Conservation (phyloP, 2,329 filamentous ascomycete species). For the Scedosporium dehoogii region DNA sequence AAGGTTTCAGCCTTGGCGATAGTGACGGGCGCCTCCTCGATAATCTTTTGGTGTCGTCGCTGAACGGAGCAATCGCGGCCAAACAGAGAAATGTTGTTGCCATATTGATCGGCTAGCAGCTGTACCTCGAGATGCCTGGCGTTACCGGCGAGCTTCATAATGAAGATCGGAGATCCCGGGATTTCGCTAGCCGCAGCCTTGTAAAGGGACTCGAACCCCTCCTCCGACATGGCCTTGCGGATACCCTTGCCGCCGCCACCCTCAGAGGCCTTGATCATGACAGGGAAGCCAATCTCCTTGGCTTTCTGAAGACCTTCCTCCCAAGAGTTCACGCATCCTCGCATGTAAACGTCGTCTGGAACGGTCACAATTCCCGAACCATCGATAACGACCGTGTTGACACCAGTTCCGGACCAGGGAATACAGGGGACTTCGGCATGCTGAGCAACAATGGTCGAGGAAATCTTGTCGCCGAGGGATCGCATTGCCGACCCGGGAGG, state of each 20-base stretch:
- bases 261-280: slow-evolving; percentile 99
- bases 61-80: slow-evolving; percentile 98
- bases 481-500: slow-evolving; percentile 97
- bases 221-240: slow-evolving; percentile 80
- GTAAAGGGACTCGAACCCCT: slow-evolving; percentile 79
- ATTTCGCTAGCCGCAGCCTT: slow-evolving; percentile 96
- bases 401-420: slow-evolving; percentile 96
- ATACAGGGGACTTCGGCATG: slow-evolving; percentile 95
- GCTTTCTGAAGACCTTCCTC: slow-evolving; percentile 84
- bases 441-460: slow-evolving; percentile 96
- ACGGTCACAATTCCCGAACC: slow-evolving; percentile 85
- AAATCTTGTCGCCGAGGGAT: slow-evolving; percentile 98
- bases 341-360: slow-evolving; percentile 70
- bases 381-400: slow-evolving; percentile 71
- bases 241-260: slow-evolving; percentile 99
- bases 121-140: slow-evolving; percentile 96
- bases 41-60: slow-evolving; percentile 98
- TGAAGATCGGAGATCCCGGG: slow-evolving; percentile 97
- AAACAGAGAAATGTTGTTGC: slow-evolving; percentile 98
- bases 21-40: slow-evolving; percentile 95
- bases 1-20: slow-evolving; percentile 86
- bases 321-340: slow-evolving; percentile 83
- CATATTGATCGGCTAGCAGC: slow-evolving; percentile 94
- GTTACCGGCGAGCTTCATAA: slow-evolving; percentile 98
- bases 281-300: slow-evolving; percentile 86